phyloP scores from a whole-genome alignment of 768 basidiomycete genomes.

The Lactarius psammicola region DNA sequence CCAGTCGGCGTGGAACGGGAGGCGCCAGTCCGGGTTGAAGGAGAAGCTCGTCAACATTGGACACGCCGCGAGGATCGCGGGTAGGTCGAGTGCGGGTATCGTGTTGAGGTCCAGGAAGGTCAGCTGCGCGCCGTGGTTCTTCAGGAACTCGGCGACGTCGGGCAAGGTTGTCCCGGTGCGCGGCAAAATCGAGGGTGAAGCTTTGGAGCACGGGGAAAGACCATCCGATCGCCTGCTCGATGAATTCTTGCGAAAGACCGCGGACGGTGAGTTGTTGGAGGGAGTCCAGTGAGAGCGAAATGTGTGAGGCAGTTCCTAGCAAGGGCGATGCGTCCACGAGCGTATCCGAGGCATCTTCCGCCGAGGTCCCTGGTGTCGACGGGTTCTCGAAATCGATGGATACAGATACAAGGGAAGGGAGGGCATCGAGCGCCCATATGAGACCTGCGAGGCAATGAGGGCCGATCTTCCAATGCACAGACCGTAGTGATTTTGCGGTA shows the following conservation, averaged over 20 bases:
- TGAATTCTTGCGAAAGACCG: conserved; percentile 60
- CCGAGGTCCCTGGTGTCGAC: conserved; percentile 8
- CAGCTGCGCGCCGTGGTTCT: conserved; percentile 54
- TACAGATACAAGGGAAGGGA: conserved; percentile 54
- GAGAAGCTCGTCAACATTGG: conserved; percentile 59
- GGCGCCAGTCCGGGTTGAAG: conserved; percentile 76
- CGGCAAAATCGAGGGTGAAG: conserved; percentile 55
- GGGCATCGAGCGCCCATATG: conserved; percentile 67
- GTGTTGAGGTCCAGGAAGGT: conserved; percentile 65
- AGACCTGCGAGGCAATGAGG: conserved; percentile 57
- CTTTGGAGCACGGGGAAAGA: conserved; percentile 56
- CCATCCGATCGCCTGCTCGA: conserved; percentile 72
- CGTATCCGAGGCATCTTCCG: not conserved
- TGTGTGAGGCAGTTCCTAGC: conserved; percentile 59
- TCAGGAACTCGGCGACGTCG: conserved; percentile 59
- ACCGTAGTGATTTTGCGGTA: conserved; percentile 52
- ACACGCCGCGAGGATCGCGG: conserved; percentile 60
- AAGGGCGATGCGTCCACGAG: conserved; percentile 44
- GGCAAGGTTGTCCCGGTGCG: conserved; percentile 49
- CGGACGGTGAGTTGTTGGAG: conserved; percentile 63
- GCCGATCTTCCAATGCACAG: conserved; percentile 60
- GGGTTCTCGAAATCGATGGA: conserved; percentile 50
- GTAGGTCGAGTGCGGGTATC: conserved; percentile 54
- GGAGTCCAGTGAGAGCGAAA: conserved; percentile 51
- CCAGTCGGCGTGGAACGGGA: conserved; percentile 34